Conservation (phyloP, 192 early-diverging fungal genomes). For the Entophlyctis helioformis region DNA sequence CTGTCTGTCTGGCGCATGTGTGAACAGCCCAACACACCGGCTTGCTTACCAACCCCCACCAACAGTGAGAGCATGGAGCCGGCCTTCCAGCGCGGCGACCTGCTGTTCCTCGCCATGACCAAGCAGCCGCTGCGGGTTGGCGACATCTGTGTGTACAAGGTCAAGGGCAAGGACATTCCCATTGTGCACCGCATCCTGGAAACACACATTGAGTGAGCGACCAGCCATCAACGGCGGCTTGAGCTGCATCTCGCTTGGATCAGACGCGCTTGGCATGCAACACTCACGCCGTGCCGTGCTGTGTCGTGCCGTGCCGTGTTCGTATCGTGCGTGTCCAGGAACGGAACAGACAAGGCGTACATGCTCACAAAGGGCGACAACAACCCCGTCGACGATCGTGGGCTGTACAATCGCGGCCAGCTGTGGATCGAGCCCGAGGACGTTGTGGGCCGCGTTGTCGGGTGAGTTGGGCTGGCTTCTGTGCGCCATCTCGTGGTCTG, state of each 20-base stretch:
- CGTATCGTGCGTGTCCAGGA: slow-evolving; percentile 7
- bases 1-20: too few relatives aligned
- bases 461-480: slow-evolving; percentile 18
- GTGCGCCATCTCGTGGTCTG: background rate
- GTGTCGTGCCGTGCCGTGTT: background rate
- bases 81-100: slow-evolving; percentile 84
- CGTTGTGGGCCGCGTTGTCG: slow-evolving; percentile 76
- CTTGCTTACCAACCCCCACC: too few relatives aligned
- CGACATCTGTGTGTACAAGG: slow-evolving; percentile 88
- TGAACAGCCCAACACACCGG: too few relatives aligned
- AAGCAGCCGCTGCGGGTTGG: slow-evolving; percentile 69
- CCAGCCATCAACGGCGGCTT: too few relatives aligned
- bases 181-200: slow-evolving; percentile 91
- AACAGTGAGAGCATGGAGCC: slow-evolving; percentile 89
- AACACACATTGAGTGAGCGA: slow-evolving; percentile 65
- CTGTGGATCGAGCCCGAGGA: slow-evolving; percentile 83
- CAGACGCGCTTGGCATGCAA: too few relatives aligned
- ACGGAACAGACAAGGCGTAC: slow-evolving; percentile 59
- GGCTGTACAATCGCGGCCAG: slow-evolving; percentile 64
- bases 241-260: too few relatives aligned
- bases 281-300: slow-evolving; percentile 1
- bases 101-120: slow-evolving; percentile 70
- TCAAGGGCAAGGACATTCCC: slow-evolving; percentile 73
- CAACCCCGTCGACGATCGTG: slow-evolving; percentile 81
- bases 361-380: slow-evolving; percentile 95